Conservation (phyloP, 2,329 filamentous ascomycete species). For the Arthrobotrys sphaeroides region DNA sequence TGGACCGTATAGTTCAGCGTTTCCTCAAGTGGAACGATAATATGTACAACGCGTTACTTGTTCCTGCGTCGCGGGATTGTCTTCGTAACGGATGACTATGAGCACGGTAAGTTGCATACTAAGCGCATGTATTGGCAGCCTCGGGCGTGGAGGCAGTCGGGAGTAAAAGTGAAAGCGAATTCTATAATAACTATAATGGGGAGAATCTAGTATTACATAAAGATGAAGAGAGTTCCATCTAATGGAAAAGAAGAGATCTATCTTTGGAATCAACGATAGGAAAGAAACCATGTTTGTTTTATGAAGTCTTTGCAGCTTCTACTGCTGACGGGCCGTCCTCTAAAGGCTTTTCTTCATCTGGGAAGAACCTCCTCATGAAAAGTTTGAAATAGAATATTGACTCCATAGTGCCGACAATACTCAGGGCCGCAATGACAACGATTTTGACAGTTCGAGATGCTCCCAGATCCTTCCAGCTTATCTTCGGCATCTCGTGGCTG, state of each 20-base stretch:
- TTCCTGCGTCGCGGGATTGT: too few relatives aligned
- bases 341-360: constrained; percentile 4
- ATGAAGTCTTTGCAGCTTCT: background rate
- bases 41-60: too few relatives aligned
- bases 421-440: constrained; percentile 52
- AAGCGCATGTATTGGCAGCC: too few relatives aligned
- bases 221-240: background rate
- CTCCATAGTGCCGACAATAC: constrained; percentile 56
- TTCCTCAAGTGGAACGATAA: too few relatives aligned
- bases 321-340: background rate
- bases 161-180: too few relatives aligned
- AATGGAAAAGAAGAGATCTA: background rate
- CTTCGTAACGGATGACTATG: too few relatives aligned
- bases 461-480: constrained; percentile 54
- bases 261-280: background rate
- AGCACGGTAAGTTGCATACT: too few relatives aligned
- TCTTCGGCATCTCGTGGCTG: constrained; percentile 49
- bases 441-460: constrained; percentile 56
- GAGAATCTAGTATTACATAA: background rate
- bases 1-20: too few relatives aligned
- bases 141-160: too few relatives aligned
- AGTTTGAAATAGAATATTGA: constrained; percentile 56
- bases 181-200: background rate
- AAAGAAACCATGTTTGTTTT: background rate
- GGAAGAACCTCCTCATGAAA: constrained; percentile 56